phyloP scores from a whole-genome alignment of 192 early-diverging fungal species.

The Coemansia sp. region DNA sequence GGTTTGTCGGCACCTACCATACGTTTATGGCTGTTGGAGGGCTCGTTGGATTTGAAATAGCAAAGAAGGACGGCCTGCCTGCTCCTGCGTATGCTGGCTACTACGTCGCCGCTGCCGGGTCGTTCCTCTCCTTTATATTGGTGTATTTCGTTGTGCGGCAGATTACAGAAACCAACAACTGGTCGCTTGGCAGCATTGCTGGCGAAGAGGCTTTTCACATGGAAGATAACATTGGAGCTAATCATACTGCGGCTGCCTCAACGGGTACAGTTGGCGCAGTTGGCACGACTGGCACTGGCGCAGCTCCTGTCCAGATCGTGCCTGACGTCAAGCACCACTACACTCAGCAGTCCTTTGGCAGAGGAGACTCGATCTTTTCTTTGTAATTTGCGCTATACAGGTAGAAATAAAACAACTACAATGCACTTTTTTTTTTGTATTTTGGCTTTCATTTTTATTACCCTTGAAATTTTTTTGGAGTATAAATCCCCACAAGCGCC shows the following conservation, averaged over 20 bases:
- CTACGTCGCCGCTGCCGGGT: slow-evolving; percentile 15
- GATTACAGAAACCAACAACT: slow-evolving; percentile 46
- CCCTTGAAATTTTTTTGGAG: too few relatives aligned
- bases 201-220: background rate
- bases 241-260: too few relatives aligned
- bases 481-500: too few relatives aligned
- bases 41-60: slow-evolving; percentile 27
- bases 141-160: slow-evolving; percentile 29
- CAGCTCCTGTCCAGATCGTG: background rate
- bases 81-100: slow-evolving; percentile 12
- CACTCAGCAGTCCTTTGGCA: background rate
- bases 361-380: background rate
- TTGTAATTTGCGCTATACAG: background rate
- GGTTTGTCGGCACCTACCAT: slow-evolving; percentile 42
- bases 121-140: slow-evolving; percentile 19
- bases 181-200: slow-evolving; percentile 34
- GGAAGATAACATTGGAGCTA: background rate
- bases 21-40: slow-evolving; percentile 40
- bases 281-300: too few relatives aligned
- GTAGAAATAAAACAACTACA: too few relatives aligned
- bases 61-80: slow-evolving; percentile 7
- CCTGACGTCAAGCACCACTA: background rate
- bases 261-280: too few relatives aligned
- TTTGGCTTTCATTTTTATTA: too few relatives aligned
- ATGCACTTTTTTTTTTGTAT: background rate